Evolutionary conservation across 495 filamentous ascomycete genomes (phyloP).

Genomic region (Penicillium flavigenum): DNA sequence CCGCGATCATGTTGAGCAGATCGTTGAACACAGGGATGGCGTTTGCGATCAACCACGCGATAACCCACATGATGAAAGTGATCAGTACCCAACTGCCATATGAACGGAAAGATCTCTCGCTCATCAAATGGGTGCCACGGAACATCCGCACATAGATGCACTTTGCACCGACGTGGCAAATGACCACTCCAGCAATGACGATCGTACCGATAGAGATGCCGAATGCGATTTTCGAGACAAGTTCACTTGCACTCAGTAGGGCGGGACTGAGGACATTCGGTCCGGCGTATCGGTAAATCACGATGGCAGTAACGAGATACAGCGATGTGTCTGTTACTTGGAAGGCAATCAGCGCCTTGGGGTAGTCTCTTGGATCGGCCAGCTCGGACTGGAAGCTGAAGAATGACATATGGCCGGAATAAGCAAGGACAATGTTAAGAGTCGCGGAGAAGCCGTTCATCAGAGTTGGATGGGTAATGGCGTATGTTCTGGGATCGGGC

Average conservation of each 20-base stretch:
- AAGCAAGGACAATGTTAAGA: slow-evolving; percentile 30
- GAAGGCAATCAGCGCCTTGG: slow-evolving; percentile 56
- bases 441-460: slow-evolving; percentile 47
- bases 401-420: slow-evolving; percentile 41
- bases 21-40: slow-evolving; percentile 67
- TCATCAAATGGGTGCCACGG: slow-evolving; percentile 48
- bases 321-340: slow-evolving; percentile 54
- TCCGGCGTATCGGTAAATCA: slow-evolving; percentile 65
- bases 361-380: slow-evolving; percentile 56
- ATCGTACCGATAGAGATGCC: slow-evolving; percentile 65
- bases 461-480: slow-evolving; percentile 17
- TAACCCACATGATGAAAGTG: slow-evolving; percentile 48
- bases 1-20: slow-evolving; percentile 45
- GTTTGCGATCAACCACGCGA: slow-evolving; percentile 65
- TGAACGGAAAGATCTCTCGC: slow-evolving; percentile 44
- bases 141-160: slow-evolving; percentile 59
- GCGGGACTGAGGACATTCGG: slow-evolving; percentile 59
- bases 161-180: slow-evolving; percentile 54
- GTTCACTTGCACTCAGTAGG: slow-evolving; percentile 54
- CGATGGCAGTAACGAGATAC: slow-evolving; percentile 41
- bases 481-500: slow-evolving; percentile 13
- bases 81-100: slow-evolving; percentile 53
- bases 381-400: slow-evolving; percentile 69
- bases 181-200: slow-evolving; percentile 39
- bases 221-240: slow-evolving; percentile 60